Evolutionary conservation across 371 early-diverging fungal species (phyloP).

Genomic region (Syncephalastrum contaminatum): DNA sequence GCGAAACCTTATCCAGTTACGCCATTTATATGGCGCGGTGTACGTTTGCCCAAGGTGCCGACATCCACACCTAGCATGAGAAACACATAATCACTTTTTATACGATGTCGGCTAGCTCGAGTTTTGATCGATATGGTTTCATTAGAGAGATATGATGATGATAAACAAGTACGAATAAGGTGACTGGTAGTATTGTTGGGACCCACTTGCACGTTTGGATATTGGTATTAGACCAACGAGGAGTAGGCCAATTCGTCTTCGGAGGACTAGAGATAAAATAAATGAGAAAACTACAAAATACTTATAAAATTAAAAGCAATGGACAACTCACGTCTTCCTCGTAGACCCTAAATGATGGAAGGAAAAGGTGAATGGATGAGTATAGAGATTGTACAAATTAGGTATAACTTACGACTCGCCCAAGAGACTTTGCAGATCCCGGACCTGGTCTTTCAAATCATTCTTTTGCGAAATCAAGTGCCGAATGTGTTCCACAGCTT

Average conservation of each 20-base stretch:
- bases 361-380: neutral
- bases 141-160: too few relatives aligned
- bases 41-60: too few relatives aligned
- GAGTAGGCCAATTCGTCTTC: conserved; percentile 28
- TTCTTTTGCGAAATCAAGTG: conserved; percentile 29
- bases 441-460: conserved; percentile 31
- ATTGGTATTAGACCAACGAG: neutral
- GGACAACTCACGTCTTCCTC: conserved; percentile 37
- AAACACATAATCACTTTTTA: too few relatives aligned
- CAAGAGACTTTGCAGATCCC: conserved; percentile 21
- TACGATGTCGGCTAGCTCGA: too few relatives aligned
- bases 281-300: neutral
- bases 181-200: too few relatives aligned
- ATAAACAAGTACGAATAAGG: too few relatives aligned
- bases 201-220: too few relatives aligned
- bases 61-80: too few relatives aligned
- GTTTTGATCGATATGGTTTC: too few relatives aligned
- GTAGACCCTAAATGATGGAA: conserved; percentile 16
- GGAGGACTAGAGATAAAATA: conserved; percentile 23
- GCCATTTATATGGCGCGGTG: too few relatives aligned
- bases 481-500: conserved; percentile 32
- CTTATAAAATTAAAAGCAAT: neutral
- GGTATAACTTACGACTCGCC: conserved; percentile 30
- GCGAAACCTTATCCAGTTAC: too few relatives aligned
- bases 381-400: neutral